Percentiles rank a stretch among this genome's conserved stretches.
These are phyloP conservation scores for Eutrema heterophyllum DNA, from an alignment of 345 rosid species.

Conservation along the genomic window DNA sequence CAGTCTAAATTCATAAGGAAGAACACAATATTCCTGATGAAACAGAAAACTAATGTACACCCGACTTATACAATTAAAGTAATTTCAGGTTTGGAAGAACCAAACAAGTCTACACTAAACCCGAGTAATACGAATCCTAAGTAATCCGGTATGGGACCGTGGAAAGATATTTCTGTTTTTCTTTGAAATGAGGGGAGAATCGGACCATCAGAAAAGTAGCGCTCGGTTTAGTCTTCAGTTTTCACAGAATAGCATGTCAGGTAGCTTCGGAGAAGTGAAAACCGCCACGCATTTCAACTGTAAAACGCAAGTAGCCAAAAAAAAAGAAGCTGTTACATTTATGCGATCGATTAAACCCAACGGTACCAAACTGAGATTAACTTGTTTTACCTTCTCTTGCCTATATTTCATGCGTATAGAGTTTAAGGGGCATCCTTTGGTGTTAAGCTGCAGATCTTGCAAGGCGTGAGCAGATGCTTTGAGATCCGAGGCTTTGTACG, in stretches of 20 bases:
- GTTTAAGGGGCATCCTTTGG: constrained; percentile 54
- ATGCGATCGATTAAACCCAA: neutral
- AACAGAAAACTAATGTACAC: neutral
- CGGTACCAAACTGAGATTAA: neutral
- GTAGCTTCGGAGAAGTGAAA: constrained; percentile 53
- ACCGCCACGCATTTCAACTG: constrained; percentile 82
- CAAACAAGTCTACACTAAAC: constrained; percentile 25
- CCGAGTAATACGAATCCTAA: neutral
- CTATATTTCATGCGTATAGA: constrained; percentile 68
- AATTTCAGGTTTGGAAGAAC: constrained; percentile 22
- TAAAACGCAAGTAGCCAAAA: neutral
- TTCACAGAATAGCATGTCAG: constrained; percentile 49
- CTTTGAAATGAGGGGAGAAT: neutral
- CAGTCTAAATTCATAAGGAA: neutral
- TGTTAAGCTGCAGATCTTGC: constrained; percentile 67
- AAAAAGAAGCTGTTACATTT: neutral
- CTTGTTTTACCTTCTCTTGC: constrained; percentile 55
- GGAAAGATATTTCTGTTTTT: constrained; percentile 3
- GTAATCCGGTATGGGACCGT: constrained; percentile 9
- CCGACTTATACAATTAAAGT: neutral
- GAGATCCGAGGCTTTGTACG: constrained; percentile 60
- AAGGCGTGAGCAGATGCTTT: constrained; percentile 47
- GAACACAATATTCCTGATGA: neutral
- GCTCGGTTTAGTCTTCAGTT: constrained; percentile 1
- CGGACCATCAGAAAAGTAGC: constrained; percentile 10